phyloP scores from a whole-genome alignment of 495 filamentous ascomycete species.

The Penicillium canescens region DNA sequence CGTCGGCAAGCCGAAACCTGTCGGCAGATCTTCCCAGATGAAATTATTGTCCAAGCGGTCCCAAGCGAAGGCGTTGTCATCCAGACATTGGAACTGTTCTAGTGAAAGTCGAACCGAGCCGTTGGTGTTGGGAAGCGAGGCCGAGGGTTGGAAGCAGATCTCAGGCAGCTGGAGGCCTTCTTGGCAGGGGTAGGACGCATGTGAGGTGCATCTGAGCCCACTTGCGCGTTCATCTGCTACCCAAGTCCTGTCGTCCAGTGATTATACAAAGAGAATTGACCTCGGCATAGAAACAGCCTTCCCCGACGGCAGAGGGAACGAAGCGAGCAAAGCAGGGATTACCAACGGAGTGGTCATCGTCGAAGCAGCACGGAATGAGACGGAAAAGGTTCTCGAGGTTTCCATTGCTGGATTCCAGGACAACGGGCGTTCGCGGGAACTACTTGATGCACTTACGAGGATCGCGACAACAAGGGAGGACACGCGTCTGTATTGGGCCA shows the following conservation, averaged over 20 bases:
- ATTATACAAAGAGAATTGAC: slow-evolving; percentile 7
- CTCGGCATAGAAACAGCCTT: slow-evolving; percentile 6
- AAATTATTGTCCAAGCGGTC: not conserved
- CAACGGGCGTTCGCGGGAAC: slow-evolving; percentile 9
- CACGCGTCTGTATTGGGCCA: slow-evolving; percentile 9
- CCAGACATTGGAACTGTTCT: slow-evolving; percentile 9
- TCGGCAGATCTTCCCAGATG: slow-evolving; percentile 3
- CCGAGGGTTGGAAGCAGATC: not conserved
- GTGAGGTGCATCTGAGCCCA: slow-evolving; percentile 16
- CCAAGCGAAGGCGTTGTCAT: slow-evolving; percentile 12
- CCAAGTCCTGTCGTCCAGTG: not conserved
- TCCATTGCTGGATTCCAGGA: slow-evolving; percentile 13
- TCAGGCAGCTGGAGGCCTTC: slow-evolving; percentile 8
- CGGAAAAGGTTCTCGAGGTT: slow-evolving; percentile 8
- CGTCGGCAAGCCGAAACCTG: slow-evolving; percentile 18
- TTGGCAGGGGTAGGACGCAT: slow-evolving; percentile 1
- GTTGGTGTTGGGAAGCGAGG: slow-evolving; percentile 9
- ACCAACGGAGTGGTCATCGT: not conserved
- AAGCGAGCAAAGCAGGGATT: no score
- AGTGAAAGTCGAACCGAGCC: slow-evolving; percentile 16
- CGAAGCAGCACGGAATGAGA: slow-evolving; percentile 1
- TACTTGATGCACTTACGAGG: slow-evolving; percentile 9
- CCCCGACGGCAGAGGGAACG: not conserved
- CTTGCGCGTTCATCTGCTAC: slow-evolving; percentile 3
- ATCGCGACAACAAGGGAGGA: slow-evolving; percentile 11